Evolutionary conservation across 495 filamentous ascomycete species (phyloP), one percentile per base, ranked within the genome.

Genomic region (Xylaria palmicola): DNA sequence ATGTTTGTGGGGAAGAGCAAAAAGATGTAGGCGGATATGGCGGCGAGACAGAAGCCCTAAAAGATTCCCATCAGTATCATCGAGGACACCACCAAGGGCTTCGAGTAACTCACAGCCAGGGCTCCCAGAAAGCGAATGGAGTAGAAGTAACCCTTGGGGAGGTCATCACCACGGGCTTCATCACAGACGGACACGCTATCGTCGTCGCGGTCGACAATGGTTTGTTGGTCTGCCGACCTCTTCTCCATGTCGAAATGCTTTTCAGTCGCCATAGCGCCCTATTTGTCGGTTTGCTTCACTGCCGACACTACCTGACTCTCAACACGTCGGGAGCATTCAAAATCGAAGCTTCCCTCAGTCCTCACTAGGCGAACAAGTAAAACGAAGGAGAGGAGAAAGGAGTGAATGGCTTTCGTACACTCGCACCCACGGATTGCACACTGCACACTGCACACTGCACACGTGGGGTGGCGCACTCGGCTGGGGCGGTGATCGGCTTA

Each of bases 121-220:
- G 63, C 63, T 48, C 68, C 68, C 4, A 71, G 56, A 26, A 71
- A 68, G n/a, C 58, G 56, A 20, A 65, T 19, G 29, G 65, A 68
- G 22, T 65, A 65, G 59, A 66, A 71, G 57, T 71, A 71, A 1
- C 68, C 68, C 58, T 66, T 55, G 4, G 68, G 68, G 32, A 71
- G 39, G 24, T 64, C 52, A 37, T 71, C 55, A 29, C 66, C 66
- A 1, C 56, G 63, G 43, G 66, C 66, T 19, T 49, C 66, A 15
- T 51, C 53, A 26, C 60, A 48, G 29, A 68, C 61, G 10, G 66
- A 68, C 19, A 64, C 49, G 0, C 60, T 50, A 54, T 68, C 66
- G 13, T 60, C 54, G n/a, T 68, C 63, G 22, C 49, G 40, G 4
- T 12, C 50, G 26, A 48, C 41, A 34, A 61, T 6, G 4, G 40